Evolutionary conservation across 495 filamentous ascomycete species (phyloP).

Genomic region (Tuber indicum): DNA sequence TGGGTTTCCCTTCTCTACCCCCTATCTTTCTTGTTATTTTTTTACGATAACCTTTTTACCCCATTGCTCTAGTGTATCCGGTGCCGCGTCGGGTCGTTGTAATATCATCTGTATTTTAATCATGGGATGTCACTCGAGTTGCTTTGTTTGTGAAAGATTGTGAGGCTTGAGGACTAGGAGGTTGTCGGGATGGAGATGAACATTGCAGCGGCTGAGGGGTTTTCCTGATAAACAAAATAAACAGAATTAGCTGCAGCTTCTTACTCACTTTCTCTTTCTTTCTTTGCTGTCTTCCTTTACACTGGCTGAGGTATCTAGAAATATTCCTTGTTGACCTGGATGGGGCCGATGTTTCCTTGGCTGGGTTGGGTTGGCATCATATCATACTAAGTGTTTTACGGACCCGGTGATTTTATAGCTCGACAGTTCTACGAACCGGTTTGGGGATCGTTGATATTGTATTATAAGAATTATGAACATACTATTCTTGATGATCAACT

Average conservation of each 20-base stretch:
- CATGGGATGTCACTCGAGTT: constrained; percentile 2
- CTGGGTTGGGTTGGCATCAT: neutral
- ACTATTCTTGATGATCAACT: neutral
- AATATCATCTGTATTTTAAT: constrained; percentile 4
- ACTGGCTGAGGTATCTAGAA: neutral
- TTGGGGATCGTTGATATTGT: neutral
- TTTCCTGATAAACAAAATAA: neutral
- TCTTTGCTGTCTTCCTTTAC: neutral
- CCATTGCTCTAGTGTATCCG: neutral
- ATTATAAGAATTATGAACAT: neutral
- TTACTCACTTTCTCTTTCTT: neutral
- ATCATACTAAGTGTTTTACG: neutral
- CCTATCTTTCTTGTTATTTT: neutral
- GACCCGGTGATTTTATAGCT: neutral
- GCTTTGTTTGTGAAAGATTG: neutral
- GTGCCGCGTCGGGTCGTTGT: neutral
- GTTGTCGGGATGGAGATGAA: neutral
- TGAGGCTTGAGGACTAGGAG: neutral
- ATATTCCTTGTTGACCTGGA: neutral
- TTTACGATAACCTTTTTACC: neutral
- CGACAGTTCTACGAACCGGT: neutral
- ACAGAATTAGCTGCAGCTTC: neutral
- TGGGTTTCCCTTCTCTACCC: neutral
- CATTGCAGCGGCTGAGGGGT: neutral
- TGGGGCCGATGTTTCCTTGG: neutral